Percentiles rank a stretch among this genome's conserved stretches.
These are phyloP conservation scores for Zangia roseola DNA, from an alignment of 768 basidiomycete genomes.

Conservation along the genomic window DNA sequence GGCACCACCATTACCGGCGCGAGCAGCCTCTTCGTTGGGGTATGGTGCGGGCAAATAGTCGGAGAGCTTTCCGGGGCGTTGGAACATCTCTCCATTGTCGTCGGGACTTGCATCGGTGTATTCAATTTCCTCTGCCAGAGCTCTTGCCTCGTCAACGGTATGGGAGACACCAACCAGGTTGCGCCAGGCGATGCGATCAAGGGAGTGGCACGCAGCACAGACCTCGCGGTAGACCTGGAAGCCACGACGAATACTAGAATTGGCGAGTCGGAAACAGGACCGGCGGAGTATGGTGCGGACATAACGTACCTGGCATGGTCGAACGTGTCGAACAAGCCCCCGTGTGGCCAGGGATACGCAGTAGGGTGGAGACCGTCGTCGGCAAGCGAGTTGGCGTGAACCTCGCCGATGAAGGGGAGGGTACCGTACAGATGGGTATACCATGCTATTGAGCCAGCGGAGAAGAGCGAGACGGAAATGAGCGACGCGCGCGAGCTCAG, in stretches of 20 bases:
- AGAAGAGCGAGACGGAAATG: conserved; percentile 70
- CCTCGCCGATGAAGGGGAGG: conserved; percentile 87
- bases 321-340: conserved; percentile 84
- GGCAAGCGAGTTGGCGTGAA: conserved; percentile 86
- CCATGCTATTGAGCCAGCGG: conserved; percentile 92
- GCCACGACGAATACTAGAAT: conserved; percentile 83
- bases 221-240: conserved; percentile 99
- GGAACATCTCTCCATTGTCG: conserved; percentile 96
- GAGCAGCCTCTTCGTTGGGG: conserved; percentile 96
- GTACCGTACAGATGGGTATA: conserved; percentile 93
- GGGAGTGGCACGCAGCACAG: conserved; percentile 97
- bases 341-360: conserved; percentile 88
- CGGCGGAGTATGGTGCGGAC: conserved; percentile 27
- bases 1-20: conserved; percentile 91
- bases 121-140: conserved; percentile 95
- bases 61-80: conserved; percentile 95
- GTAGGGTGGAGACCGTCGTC: conserved; percentile 94
- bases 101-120: conserved; percentile 97
- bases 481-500: conserved; percentile 71
- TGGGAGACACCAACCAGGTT: conserved; percentile 98
- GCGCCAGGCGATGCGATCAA: conserved; percentile 99
- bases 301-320: conserved; percentile 93
- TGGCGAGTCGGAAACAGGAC: conserved; percentile 7
- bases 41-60: conserved; percentile 96
- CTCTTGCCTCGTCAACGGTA: conserved; percentile 84